Conservation (phyloP, 2,329 filamentous ascomycete species). For the Cladosporium sp. region DNA sequence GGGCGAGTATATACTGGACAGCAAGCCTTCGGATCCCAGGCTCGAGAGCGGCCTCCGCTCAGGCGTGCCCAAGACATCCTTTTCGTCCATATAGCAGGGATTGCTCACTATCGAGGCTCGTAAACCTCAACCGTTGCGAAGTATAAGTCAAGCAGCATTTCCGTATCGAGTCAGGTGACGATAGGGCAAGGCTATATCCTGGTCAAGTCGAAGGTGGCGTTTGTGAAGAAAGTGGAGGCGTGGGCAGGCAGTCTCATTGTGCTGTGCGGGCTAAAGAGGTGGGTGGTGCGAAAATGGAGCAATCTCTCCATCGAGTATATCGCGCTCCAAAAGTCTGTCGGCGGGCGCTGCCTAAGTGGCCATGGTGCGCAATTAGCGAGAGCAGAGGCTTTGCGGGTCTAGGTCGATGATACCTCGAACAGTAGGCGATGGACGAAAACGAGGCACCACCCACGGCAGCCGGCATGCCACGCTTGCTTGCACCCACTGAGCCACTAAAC, state of each 20-base stretch:
- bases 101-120: background rate
- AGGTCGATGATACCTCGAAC: background rate
- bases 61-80: constrained; percentile 31
- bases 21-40: constrained; percentile 22
- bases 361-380: constrained; percentile 11
- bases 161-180: constrained; percentile 5
- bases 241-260: constrained; percentile 11
- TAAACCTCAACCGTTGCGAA: constrained; percentile 3
- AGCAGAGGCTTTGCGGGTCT: constrained; percentile 9
- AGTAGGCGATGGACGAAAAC: constrained; percentile 2
- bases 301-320: constrained; percentile 4
- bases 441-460: background rate
- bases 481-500: background rate
- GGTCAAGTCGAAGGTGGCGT: constrained; percentile 16
- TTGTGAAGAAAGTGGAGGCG: constrained; percentile 18
- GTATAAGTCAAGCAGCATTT: constrained; percentile 10
- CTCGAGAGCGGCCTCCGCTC: constrained; percentile 35
- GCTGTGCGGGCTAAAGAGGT: background rate
- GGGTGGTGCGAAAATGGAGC: constrained; percentile 1
- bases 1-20: constrained; percentile 3
- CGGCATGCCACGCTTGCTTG: constrained; percentile 1
- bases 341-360: background rate
- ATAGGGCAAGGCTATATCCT: background rate
- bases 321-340: background rate
- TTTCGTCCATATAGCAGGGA: constrained; percentile 30